Base-by-base conservation (phyloP, 805 yeast species). In the Lachancea cidri region DNA sequence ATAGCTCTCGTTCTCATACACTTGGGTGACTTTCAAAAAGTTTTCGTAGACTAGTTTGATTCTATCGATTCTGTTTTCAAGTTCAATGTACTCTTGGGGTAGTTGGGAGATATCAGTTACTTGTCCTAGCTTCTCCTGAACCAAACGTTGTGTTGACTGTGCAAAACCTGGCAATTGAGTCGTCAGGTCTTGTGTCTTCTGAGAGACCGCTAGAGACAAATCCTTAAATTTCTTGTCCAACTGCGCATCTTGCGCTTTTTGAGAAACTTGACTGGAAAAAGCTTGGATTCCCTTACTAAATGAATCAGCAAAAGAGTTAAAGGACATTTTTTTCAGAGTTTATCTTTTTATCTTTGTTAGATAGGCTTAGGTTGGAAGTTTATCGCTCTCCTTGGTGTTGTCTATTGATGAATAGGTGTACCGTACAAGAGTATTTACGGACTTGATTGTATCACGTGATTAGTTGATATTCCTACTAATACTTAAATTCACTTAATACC, bases 51-150 rank as follows among this genome's bases (percentile, higher is more conserved):
- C 79, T 36, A 72, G 66, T 66, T 82, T 79, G 62, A 86, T 72
- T 44, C 83, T 75, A 53, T 86, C 95, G 44, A 85, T 77, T 55
- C 77, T 79, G 47, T 72, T 69, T 64, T 86, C 95, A 50, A 86
- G 73, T 45, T 79, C 81, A 39, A 81, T 66, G 60, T 85, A 86
- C 61, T 86, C 95, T 43, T 80, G 78, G 24, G 95, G 95, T 49
- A 86, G 72, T 58, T 86, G 89, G 41, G 91, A 82, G 55, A 84
- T 82, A 57, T 86, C 95, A 39, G 82, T 86, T 29, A 81, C 85
- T 50, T 81, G 77, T 36, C 94, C 94, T 19, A 86, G 74, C 52
- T 68, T 76, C 64, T 86, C 95, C 63, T 85, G 91, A 34, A 86
- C 77, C 60, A 82, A 61, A 46, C 93, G 78, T 36, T 81, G 77